Conservation (phyloP, 805 yeast species). For the Cyberlindnera misumaiensis region DNA sequence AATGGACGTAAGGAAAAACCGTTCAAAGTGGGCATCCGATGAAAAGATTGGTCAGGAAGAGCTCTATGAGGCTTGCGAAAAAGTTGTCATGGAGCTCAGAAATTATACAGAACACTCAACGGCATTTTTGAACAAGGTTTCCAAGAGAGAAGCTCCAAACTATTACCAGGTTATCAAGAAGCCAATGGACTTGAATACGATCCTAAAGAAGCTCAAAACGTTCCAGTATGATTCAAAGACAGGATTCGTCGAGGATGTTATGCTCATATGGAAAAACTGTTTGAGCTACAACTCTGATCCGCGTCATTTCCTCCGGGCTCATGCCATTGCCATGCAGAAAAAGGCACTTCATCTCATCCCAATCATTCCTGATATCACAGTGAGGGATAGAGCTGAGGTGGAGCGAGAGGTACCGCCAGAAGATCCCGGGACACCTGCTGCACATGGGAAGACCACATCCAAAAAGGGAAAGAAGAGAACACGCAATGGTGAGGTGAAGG, state of each 20-base stretch:
- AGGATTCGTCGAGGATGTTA: slow-evolving; percentile 90
- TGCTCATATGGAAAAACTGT: slow-evolving; percentile 95
- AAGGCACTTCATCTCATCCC: slow-evolving; percentile 72
- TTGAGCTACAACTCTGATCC: slow-evolving; percentile 92
- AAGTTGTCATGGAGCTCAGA: slow-evolving; percentile 83
- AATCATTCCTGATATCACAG: slow-evolving; percentile 80
- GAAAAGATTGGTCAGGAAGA: slow-evolving; percentile 96
- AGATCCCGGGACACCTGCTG: slow-evolving; percentile 17
- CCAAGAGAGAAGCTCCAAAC: slow-evolving; percentile 96
- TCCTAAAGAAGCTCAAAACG: slow-evolving; percentile 78
- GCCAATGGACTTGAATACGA: slow-evolving; percentile 96
- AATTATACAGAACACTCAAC: slow-evolving; percentile 95
- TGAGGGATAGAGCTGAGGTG: slow-evolving; percentile 65
- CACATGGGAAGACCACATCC: slow-evolving; percentile 26
- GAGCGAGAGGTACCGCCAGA: slow-evolving; percentile 39
- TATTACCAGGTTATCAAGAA: slow-evolving; percentile 82
- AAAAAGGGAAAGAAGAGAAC: slow-evolving; percentile 35
- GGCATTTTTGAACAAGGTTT: slow-evolving; percentile 91
- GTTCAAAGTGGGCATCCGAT: slow-evolving; percentile 97
- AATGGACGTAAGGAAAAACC: slow-evolving; percentile 86
- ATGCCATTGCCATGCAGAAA: slow-evolving; percentile 95
- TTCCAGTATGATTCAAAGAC: slow-evolving; percentile 78
- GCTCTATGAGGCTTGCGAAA: slow-evolving; percentile 94
- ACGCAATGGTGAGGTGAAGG: slow-evolving; percentile 29
- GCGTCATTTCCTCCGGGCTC: slow-evolving; percentile 80